Percentiles rank a stretch among this genome's conserved stretches.
Conservation (phyloP, 2,329 filamentous ascomycete genomes). For the Epichloe hybrida region DNA sequence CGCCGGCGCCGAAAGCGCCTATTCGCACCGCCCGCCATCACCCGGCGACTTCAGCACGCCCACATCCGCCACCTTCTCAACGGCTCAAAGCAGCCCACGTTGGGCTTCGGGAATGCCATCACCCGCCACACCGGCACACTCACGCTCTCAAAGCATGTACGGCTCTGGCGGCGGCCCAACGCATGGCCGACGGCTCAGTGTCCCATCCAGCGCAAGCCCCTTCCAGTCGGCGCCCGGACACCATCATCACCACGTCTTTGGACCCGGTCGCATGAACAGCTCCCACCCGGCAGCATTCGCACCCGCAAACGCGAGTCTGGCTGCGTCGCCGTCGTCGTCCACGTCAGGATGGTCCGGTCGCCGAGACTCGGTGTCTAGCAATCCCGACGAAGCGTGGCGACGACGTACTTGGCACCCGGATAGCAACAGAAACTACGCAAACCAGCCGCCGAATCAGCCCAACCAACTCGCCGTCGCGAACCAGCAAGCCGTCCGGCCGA, state of each 20-base stretch:
- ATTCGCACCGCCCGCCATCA: slow-evolving; percentile 50
- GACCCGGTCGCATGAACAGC: slow-evolving; percentile 40
- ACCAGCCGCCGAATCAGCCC: slow-evolving; percentile 40
- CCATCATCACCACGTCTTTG: slow-evolving; percentile 36
- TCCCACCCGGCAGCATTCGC: slow-evolving; percentile 41
- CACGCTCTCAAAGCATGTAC: slow-evolving; percentile 62
- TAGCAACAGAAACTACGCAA: slow-evolving; percentile 49
- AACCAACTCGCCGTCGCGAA: slow-evolving; percentile 68
- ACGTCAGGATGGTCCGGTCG: slow-evolving; percentile 45
- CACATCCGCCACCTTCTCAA: slow-evolving; percentile 70
- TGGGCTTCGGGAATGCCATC: slow-evolving; percentile 58
- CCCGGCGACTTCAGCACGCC: slow-evolving; percentile 69
- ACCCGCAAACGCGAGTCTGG: slow-evolving; percentile 40
- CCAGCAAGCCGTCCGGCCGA: slow-evolving; percentile 42
- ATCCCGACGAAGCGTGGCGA: slow-evolving; percentile 63
- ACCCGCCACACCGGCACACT: slow-evolving; percentile 56
- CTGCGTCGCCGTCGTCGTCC: slow-evolving; percentile 52
- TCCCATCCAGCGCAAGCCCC: slow-evolving; percentile 62
- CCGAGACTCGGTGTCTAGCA: slow-evolving; percentile 49
- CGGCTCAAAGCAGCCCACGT: slow-evolving; percentile 61
- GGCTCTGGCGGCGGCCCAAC: slow-evolving; percentile 47
- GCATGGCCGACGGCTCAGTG: slow-evolving; percentile 64
- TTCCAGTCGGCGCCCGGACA: slow-evolving; percentile 55
- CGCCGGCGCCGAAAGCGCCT: slow-evolving; percentile 48
- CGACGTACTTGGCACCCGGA: slow-evolving; percentile 86